Evolutionary conservation across 2,329 filamentous ascomycete species (phyloP).

Genomic region (Stemphylium lycopersici): DNA sequence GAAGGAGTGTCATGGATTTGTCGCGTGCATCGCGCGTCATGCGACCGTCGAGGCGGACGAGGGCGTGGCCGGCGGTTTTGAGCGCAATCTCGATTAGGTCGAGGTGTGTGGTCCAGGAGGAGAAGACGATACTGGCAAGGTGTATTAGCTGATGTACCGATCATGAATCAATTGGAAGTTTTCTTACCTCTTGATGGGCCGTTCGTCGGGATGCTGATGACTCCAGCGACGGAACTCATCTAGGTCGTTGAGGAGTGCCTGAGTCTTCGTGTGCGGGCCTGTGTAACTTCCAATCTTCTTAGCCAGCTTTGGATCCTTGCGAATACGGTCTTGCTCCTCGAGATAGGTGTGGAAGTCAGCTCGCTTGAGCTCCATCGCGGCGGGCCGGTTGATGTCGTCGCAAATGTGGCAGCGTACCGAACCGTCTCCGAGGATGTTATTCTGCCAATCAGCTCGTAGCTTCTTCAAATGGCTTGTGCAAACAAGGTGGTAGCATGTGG

Average conservation of each 20-base stretch:
- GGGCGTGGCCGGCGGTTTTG: constrained; percentile 67
- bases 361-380: constrained; percentile 72
- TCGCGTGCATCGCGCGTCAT: constrained; percentile 80
- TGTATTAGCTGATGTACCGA: not conserved
- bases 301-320: constrained; percentile 59
- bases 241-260: constrained; percentile 78
- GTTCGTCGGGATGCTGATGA: constrained; percentile 65
- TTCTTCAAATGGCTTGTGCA: constrained; percentile 74
- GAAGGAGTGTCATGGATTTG: constrained; percentile 77
- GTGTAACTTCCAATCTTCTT: constrained; percentile 72
- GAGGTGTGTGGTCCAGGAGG: constrained; percentile 92
- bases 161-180: no score
- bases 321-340: constrained; percentile 63
- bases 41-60: constrained; percentile 85
- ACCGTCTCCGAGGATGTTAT: constrained; percentile 50
- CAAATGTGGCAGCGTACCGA: constrained; percentile 72
- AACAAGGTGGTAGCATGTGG: constrained; percentile 84
- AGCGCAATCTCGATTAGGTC: constrained; percentile 89
- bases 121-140: constrained; percentile 76
- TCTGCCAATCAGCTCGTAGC: constrained; percentile 62
- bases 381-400: constrained; percentile 65
- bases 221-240: constrained; percentile 68
- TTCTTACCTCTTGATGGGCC: constrained; percentile 73
- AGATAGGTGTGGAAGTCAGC: constrained; percentile 58
- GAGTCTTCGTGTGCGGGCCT: constrained; percentile 92